A percentile compares a stretch with the other conserved stretches of the same genome.
phyloP scores from a whole-genome alignment of 176 grass and related monocot genomes.

The Panicum miliaceum region DNA sequence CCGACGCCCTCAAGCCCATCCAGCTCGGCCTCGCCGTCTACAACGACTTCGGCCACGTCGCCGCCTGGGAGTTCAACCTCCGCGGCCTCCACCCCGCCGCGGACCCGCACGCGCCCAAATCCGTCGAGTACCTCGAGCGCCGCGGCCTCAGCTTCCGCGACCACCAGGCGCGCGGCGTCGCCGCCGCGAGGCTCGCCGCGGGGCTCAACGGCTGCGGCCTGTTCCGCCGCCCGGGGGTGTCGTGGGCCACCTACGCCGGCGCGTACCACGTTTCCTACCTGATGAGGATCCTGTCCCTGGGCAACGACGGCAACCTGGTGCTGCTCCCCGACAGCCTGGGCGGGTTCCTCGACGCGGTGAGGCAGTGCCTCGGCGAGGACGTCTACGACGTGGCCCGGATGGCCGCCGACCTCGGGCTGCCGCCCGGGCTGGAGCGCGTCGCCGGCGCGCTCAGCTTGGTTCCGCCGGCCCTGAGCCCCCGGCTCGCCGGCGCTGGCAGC shows the following conservation, averaged over 20 bases:
- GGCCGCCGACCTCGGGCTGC: not conserved
- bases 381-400: not conserved
- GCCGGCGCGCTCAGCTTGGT: not conserved
- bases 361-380: not conserved
- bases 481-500: not conserved
- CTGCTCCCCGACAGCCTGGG: not conserved
- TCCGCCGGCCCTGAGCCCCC: not conserved
- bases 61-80: constrained; percentile 21
- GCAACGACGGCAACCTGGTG: no score
- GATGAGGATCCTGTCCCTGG: not conserved
- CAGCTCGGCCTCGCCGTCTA: not conserved
- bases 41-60: not conserved
- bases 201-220: not conserved
- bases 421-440: not conserved
- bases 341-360: not conserved
- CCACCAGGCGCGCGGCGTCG: not conserved
- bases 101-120: not conserved
- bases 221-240: not conserved
- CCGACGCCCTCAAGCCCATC: not conserved
- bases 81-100: not conserved
- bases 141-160: not conserved
- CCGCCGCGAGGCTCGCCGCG: not conserved
- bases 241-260: not conserved
- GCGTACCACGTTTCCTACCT: not conserved
- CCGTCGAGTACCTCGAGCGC: not conserved